Conservation (phyloP, 2,329 filamentous ascomycete species). For the Dothideomycetes sp. region DNA sequence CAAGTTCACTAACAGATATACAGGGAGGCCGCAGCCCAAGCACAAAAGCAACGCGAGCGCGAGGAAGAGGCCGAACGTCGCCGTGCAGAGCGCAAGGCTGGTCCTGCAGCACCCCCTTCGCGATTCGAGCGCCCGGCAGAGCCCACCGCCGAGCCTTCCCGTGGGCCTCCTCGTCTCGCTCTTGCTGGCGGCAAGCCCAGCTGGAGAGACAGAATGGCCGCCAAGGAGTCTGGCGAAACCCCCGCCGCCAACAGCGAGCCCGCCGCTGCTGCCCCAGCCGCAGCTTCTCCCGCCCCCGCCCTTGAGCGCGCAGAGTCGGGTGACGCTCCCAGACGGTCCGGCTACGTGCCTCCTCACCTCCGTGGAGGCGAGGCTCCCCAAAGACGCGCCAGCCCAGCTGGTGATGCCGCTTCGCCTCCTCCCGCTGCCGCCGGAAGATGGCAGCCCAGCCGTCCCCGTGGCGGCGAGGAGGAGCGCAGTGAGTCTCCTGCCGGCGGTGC, state of each 20-base stretch:
- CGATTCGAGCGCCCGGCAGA: constrained; percentile 34
- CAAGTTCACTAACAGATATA: constrained; percentile 27
- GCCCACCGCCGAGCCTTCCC: constrained; percentile 34
- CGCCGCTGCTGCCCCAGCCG: constrained; percentile 18
- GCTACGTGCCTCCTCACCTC: constrained; percentile 36
- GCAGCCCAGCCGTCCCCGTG: constrained; percentile 10
- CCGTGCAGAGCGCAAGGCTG: constrained; percentile 50
- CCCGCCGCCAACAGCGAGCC: constrained; percentile 21
- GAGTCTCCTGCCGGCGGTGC: constrained; percentile 12
- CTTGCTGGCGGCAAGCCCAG: constrained; percentile 52
- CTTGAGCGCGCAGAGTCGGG: constrained; percentile 25
- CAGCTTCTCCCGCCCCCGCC: constrained; percentile 18
- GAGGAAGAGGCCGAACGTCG: constrained; percentile 80
- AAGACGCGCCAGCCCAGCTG: constrained; percentile 18
- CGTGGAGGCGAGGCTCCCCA: constrained; percentile 22
- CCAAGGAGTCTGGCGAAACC: constrained; percentile 26
- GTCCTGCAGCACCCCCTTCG: constrained; percentile 25
- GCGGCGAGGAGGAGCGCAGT: constrained; percentile 13
- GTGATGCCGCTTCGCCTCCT: too few species aligned
- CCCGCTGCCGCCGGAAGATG: constrained; percentile 6
- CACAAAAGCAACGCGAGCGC: constrained; percentile 60
- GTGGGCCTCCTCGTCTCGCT: constrained; percentile 49
- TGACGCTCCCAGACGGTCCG: constrained; percentile 25
- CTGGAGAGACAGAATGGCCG: constrained; percentile 64
- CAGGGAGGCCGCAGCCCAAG: constrained; percentile 52